These are phyloP conservation scores for Rhizopogon roseolus DNA, from an alignment of 768 basidiomycete species.

Conservation along the genomic window DNA sequence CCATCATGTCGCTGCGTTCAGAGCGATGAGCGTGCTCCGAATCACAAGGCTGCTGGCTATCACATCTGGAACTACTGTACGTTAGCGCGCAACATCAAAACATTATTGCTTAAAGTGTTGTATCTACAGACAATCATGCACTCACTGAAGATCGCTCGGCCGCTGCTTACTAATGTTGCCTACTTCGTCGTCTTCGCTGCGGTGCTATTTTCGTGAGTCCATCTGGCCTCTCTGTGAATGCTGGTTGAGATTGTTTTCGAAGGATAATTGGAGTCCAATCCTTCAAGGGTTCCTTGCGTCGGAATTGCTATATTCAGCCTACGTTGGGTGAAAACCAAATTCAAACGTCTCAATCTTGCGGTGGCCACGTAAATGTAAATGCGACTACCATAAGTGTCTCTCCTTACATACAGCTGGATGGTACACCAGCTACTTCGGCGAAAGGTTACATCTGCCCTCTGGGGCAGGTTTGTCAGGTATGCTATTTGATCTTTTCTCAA, in stretches of 20 bases:
- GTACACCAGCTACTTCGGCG: constrained; percentile 29
- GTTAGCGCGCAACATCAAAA: constrained; percentile 18
- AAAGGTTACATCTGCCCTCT: constrained; percentile 92
- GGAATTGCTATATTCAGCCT: constrained; percentile 54
- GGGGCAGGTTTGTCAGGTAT: constrained; percentile 77
- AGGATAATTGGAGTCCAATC: constrained; percentile 91
- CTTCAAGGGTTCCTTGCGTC: constrained; percentile 80
- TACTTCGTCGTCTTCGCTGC: constrained; percentile 92
- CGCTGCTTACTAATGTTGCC: constrained; percentile 84
- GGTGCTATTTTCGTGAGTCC: constrained; percentile 73
- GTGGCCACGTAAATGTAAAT: constrained; percentile 79
- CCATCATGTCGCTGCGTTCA: constrained; percentile 80
- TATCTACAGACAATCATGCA: constrained; percentile 73
- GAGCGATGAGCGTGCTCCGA: constrained; percentile 83
- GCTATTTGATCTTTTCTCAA: constrained; percentile 7
- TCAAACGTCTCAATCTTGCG: constrained; percentile 62
- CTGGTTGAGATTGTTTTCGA: not conserved
- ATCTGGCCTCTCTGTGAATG: not conserved
- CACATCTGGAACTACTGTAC: constrained; percentile 86
- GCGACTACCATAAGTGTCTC: constrained; percentile 41
- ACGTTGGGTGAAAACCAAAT: constrained; percentile 48
- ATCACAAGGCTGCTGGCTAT: constrained; percentile 79
- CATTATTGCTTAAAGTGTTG: not conserved
- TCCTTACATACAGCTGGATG: constrained; percentile 37
- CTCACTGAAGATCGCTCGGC: constrained; percentile 85